Percentiles rank a stretch among this genome's conserved stretches.
Conservation (phyloP, 495 filamentous ascomycete species). For the Penicillium salamii region DNA sequence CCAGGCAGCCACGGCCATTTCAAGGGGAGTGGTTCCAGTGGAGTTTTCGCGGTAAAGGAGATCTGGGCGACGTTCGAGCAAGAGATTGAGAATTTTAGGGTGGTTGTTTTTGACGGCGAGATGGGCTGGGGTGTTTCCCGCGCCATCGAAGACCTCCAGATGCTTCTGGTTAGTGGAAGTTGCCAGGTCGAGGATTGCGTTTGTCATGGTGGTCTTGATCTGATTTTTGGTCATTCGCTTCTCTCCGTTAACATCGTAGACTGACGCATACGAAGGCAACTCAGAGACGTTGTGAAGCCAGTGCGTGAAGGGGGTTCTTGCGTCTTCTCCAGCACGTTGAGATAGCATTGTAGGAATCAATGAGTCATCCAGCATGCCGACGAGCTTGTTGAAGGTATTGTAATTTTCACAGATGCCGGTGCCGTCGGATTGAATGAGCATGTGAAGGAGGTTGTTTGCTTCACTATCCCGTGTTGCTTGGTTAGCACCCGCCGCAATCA, state of each 20-base stretch:
- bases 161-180: constrained; percentile 46
- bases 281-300: constrained; percentile 14
- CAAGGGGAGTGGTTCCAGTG: constrained; percentile 64
- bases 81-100: constrained; percentile 34
- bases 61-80: constrained; percentile 55
- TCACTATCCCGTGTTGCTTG: constrained; percentile 51
- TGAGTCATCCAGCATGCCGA: constrained; percentile 52
- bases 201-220: constrained; percentile 2
- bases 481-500: constrained; percentile 64
- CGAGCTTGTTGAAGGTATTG: constrained; percentile 36
- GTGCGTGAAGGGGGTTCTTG: constrained; percentile 48
- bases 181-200: constrained; percentile 48
- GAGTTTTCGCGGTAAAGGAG: constrained; percentile 67
- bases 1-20: constrained; percentile 58
- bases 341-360: constrained; percentile 42
- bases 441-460: constrained; percentile 60
- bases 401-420: constrained; percentile 7
- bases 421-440: constrained; percentile 33
- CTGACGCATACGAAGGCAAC: too few relatives aligned
- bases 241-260: too few relatives aligned
- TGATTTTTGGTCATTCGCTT: background rate
- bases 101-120: constrained; percentile 42
- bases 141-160: constrained; percentile 60
- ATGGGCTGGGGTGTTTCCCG: constrained; percentile 66
- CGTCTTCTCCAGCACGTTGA: constrained; percentile 43